Base-by-base conservation (phyloP, 306 rosid species). In the Rosa persica region DNA sequence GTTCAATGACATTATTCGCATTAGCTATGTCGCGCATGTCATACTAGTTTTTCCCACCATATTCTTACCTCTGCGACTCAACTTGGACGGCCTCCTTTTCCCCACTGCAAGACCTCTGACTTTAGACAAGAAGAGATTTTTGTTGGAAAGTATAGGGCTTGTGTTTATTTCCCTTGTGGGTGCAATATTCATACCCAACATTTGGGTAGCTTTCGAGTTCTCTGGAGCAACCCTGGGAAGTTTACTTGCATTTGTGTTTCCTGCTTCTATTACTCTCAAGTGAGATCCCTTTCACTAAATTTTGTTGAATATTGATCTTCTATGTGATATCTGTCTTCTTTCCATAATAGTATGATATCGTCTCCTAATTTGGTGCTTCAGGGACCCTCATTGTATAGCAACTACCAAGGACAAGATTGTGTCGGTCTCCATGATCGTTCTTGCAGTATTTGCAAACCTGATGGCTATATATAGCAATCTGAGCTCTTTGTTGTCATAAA, bases 131-230 rank as follows among this genome's bases (percentile, higher is more conserved):
- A 67, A 34, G 51, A 86, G 89, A 25, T 83, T 86, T 79, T 76
- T 79, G 22, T 30, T 79, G 72, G 70, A 16, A 58, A 70, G 71
- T 5, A 11, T 54, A 8, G 75, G 79, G 20, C 80, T 81, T 46
- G 34, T 79, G 67, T 11, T 43, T 12, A 12, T 81, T 61, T 38
- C 67, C 47, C 80, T 83, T 78, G 51, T 81, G 64, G 89, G 87
- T 61, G 87, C 89, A 40, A 79, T 72, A 49, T 84, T 68, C 78
- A 73, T 86, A 72, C 89, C 87, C 17, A 79, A 60, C 74, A 86
- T 81, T 2, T 86, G 89, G 89, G 84, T 78, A 2, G 89, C 85
- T 79, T 86, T 84, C 20, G 78, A 83, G 73, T 76, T 84, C 72
- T 61, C 80, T 3, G 87, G 89, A 78, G 85, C 86, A 38, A 86